These are phyloP conservation scores for Phoma sp. DNA, from an alignment of 2,329 filamentous ascomycete species.

Conservation along the genomic window DNA sequence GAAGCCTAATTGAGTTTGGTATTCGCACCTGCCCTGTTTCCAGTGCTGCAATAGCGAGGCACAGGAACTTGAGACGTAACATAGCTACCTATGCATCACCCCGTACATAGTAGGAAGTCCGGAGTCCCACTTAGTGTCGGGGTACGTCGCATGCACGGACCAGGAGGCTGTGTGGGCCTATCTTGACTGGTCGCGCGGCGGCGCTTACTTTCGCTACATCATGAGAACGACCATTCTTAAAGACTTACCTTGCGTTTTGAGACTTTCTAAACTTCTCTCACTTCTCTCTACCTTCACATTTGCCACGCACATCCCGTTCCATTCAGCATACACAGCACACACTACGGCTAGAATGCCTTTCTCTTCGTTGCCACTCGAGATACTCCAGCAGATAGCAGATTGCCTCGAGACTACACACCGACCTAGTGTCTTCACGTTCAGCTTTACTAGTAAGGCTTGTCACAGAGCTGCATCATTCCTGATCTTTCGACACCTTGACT, in stretches of 20 bases:
- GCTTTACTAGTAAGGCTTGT: slow-evolving; percentile 28
- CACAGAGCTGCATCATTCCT: slow-evolving; percentile 20
- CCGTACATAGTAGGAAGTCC: neutral
- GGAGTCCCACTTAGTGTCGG: neutral
- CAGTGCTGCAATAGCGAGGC: neutral
- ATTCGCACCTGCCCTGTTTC: neutral
- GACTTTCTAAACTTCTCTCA: too few relatives aligned
- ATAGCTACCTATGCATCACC: neutral
- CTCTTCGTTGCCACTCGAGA: slow-evolving; percentile 22
- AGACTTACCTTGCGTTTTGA: too few relatives aligned
- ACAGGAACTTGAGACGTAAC: neutral
- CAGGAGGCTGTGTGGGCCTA: too few relatives aligned
- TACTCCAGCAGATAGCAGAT: slow-evolving; percentile 26
- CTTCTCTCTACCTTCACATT: too few relatives aligned
- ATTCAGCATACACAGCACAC: too few relatives aligned
- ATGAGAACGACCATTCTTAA: too few relatives aligned
- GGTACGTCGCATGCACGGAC: neutral
- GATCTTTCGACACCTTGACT: slow-evolving; percentile 21
- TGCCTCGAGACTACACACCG: slow-evolving; percentile 23
- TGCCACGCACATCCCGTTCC: too few relatives aligned
- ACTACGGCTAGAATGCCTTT: neutral
- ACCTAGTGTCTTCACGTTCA: slow-evolving; percentile 27
- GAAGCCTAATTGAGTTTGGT: neutral
- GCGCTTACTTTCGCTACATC: too few relatives aligned
- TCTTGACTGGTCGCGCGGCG: too few relatives aligned